Evolutionary conservation across 2,329 filamentous ascomycete genomes (phyloP), one percentile per base, ranked within the genome.

Genomic region (Allantophomopsis cytisporea): DNA sequence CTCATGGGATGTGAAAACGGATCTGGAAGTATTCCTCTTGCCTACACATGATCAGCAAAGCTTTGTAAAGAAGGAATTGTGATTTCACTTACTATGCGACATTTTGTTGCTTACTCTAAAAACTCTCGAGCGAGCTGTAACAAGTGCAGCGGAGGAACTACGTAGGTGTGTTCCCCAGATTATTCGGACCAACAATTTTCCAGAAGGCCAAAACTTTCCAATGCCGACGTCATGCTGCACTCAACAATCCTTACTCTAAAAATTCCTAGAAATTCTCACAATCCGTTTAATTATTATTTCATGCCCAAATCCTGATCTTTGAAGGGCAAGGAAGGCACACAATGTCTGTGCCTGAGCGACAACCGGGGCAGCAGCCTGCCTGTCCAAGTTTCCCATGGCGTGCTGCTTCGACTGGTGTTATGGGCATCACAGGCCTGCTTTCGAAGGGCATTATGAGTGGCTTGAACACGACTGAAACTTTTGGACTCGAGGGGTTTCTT

Each of bases 1-100:
- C 64, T 96, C 91, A 63, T 95, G 78, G 17, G 86, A 80, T 28
- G 91, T 96, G 68, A 96, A 96, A 61, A 95, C 87, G 33, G 87
- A 80, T 35, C 89, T 78, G 35, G 85, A 89, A 35, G 87, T 94
- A 63, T 95, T 94, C 51, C 86, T 77, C 65, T 94, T 94, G 55
- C 74, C 74, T 78, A 49, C 14, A 37, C 43, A 44, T 30, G 40
- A 42, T 44, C 39, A 41, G 15, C 37, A 15, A 31, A 17, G 8
- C 16, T 20, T 30, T 13, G 23, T 28, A 30, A 41, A 17, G 31
- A 7, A 5, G 30, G 3, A 13, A 11, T 18, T 37, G 11, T 28
- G 2, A 7, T 12, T 13, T 13, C 13, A 46, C 61, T 53, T 64
- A 71, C 68, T 75, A 47, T 71, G 66, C 40, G 67, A 65, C 67